Evolutionary conservation across 768 basidiomycete species (phyloP).

Genomic region (Lactarius vividus): DNA sequence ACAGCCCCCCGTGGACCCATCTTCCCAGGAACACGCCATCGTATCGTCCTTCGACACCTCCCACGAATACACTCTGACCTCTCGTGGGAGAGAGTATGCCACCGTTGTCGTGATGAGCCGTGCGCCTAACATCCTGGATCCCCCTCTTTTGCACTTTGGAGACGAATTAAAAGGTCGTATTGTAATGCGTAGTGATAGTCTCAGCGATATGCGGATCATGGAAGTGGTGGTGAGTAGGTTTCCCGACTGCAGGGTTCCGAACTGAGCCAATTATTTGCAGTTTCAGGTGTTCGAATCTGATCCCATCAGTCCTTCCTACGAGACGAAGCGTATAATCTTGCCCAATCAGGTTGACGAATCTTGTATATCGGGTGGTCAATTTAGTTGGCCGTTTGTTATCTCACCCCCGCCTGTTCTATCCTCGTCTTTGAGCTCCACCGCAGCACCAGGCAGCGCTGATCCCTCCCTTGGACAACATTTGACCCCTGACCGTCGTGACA

Average conservation of each 20-base stretch:
- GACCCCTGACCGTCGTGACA: too few relatives aligned
- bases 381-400: slow-evolving; percentile 21
- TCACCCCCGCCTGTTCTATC: neutral
- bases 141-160: slow-evolving; percentile 15
- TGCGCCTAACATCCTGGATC: neutral
- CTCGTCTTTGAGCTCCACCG: neutral
- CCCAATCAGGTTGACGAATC: slow-evolving; percentile 10
- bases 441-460: neutral
- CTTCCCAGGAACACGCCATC: neutral
- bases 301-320: neutral
- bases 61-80: slow-evolving; percentile 4
- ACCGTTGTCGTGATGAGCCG: slow-evolving; percentile 12
- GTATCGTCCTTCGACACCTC: neutral
- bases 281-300: slow-evolving; percentile 12
- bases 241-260: too few relatives aligned
- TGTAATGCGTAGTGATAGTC: neutral
- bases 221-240: slow-evolving; percentile 20
- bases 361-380: neutral
- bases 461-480: neutral
- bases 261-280: slow-evolving; percentile 3
- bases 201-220: slow-evolving; percentile 11
- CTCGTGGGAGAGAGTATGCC: slow-evolving; percentile 22
- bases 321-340: slow-evolving; percentile 1
- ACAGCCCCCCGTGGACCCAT: too few relatives aligned
- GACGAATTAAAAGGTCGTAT: slow-evolving; percentile 19